phyloP scores from a whole-genome alignment of 1,284 basidiomycete genomes.

The Phenoliferia sp. region DNA sequence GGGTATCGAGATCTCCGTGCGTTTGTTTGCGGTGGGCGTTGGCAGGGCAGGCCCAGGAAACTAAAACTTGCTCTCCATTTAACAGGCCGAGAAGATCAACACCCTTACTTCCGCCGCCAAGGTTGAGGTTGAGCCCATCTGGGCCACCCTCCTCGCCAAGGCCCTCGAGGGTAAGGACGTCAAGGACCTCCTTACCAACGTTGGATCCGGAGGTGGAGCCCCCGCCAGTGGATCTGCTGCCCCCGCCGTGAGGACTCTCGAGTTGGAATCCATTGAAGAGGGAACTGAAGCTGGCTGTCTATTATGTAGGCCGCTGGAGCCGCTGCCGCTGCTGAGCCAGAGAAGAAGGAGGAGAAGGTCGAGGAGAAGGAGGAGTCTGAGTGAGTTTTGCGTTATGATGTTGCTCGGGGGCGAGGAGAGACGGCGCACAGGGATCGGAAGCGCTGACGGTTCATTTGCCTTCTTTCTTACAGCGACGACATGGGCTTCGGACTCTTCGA shows the following conservation, averaged over 20 bases:
- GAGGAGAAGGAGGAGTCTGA: conserved; percentile 70
- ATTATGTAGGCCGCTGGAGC: conserved; percentile 60
- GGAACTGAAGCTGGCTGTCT: no score
- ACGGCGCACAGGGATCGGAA: not conserved
- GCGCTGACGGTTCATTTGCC: not conserved
- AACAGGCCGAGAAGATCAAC: conserved; percentile 82
- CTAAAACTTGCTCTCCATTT: not conserved
- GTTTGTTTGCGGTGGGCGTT: conserved; percentile 41
- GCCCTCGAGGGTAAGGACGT: conserved; percentile 97
- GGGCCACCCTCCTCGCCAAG: conserved; percentile 93
- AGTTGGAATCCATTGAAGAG: no score
- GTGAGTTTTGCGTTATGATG: conserved; percentile 49
- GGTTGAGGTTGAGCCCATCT: conserved; percentile 91
- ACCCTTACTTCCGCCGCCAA: conserved; percentile 75
- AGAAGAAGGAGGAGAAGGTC: conserved; percentile 77
- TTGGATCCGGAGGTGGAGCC: conserved; percentile 50
- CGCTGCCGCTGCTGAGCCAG: conserved; percentile 57
- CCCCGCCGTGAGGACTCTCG: no score
- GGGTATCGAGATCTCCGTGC: conserved; percentile 90
- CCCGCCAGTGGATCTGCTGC: conserved; percentile 56
- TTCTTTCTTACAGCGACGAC: not conserved
- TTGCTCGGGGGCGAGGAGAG: no score
- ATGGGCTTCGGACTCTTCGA: not conserved
- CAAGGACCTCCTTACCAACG: conserved; percentile 85
- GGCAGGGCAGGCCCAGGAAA: not conserved